Conservation (phyloP, 2,329 filamentous ascomycete species). For the Mariannaea sp. region DNA sequence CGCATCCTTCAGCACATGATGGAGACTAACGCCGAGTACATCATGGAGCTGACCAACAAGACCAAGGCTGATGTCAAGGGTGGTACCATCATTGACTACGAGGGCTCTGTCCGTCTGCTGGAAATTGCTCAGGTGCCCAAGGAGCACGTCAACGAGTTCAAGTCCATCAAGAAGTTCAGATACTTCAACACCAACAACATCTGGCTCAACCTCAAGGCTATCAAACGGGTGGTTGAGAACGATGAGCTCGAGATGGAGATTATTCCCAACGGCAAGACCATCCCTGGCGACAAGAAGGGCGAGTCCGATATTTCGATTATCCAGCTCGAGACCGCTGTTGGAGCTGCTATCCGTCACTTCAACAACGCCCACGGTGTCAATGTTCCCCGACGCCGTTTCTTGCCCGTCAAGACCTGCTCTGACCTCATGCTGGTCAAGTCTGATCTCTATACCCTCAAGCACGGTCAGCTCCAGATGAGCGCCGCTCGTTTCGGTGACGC, state of each 20-base stretch:
- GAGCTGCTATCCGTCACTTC: slow-evolving; percentile 98
- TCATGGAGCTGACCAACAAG: slow-evolving; percentile 99
- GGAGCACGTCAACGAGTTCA: slow-evolving; percentile 99
- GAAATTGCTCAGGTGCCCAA: slow-evolving; percentile 99
- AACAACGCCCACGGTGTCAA: slow-evolving; percentile 98
- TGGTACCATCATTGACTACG: slow-evolving; percentile 99
- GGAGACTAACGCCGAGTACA: slow-evolving; percentile 95
- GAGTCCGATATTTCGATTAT: slow-evolving; percentile 97
- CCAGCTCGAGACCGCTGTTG: slow-evolving; percentile 97
- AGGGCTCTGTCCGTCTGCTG: slow-evolving; percentile 92
- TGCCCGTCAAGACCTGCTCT: slow-evolving; percentile 99
- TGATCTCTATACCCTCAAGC: slow-evolving; percentile 97
- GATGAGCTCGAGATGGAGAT: slow-evolving; percentile 99
- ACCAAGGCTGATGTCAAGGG: slow-evolving; percentile 99
- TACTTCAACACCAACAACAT: slow-evolving; percentile 99
- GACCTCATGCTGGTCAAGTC: slow-evolving; percentile 99
- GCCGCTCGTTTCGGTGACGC: slow-evolving; percentile 94
- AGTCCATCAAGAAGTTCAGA: slow-evolving; percentile 99
- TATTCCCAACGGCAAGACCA: slow-evolving; percentile 98
- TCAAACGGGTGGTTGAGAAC: slow-evolving; percentile 98
- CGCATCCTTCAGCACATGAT: slow-evolving; percentile 99
- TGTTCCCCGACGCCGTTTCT: slow-evolving; percentile 94
- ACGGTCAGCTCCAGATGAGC: slow-evolving; percentile 97
- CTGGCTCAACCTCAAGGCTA: slow-evolving; percentile 96
- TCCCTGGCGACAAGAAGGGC: slow-evolving; percentile 98